Conservation (phyloP, 208 protist genomes). For the Leishmania turanica region DNA sequence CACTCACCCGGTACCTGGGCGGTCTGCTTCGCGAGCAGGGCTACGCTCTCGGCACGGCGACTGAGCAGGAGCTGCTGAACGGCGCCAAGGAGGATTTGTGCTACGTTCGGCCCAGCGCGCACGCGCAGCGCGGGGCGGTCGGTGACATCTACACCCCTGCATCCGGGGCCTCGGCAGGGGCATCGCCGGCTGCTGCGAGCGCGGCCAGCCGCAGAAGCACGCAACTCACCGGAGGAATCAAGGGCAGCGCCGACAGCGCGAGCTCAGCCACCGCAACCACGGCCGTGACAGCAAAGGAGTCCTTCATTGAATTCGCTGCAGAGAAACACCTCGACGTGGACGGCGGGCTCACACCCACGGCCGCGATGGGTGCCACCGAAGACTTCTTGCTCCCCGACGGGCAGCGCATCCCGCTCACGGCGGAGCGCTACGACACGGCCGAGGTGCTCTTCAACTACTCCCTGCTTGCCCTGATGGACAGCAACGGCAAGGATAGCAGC, state of each 20-base stretch:
- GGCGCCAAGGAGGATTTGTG: conserved; percentile 93
- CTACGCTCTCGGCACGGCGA: conserved; percentile 89
- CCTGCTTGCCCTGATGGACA: conserved; percentile 48
- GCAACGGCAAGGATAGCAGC: conserved; percentile 15
- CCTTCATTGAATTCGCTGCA: not conserved
- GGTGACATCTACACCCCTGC: not conserved
- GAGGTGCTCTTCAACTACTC: conserved; percentile 92
- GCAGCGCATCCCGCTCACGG: conserved; percentile 70
- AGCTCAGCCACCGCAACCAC: not conserved
- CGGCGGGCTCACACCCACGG: not conserved
- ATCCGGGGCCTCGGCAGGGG: not conserved
- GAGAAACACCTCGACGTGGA: not conserved
- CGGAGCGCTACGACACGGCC: conserved; percentile 66
- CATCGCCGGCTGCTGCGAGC: not conserved
- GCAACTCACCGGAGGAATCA: not conserved
- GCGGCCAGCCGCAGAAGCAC: not conserved
- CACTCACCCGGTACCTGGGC: conserved; percentile 85
- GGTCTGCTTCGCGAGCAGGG: conserved; percentile 71
- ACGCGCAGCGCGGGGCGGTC: not conserved
- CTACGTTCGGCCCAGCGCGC: conserved; percentile 60
- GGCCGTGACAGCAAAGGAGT: not conserved
- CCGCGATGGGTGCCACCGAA: conserved; percentile 3
- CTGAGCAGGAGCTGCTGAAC: conserved; percentile 87
- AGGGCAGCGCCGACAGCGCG: not conserved
- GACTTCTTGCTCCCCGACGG: conserved; percentile 90